Evolutionary conservation across 1,284 basidiomycete genomes (phyloP).

Genomic region (Austroboletus olivaceoglutinosus): DNA sequence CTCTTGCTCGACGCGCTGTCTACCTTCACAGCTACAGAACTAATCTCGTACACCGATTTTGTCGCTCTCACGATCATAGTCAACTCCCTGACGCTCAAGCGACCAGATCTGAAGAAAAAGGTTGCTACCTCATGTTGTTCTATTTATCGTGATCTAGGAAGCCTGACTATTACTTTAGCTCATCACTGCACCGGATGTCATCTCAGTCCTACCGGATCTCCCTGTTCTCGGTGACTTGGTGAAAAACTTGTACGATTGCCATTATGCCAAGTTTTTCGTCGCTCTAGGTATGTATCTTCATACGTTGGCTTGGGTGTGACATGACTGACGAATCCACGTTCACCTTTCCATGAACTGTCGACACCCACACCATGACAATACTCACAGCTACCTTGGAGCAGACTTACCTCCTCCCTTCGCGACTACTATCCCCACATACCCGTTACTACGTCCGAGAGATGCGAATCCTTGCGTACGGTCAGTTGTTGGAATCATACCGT

Average conservation of each 20-base stretch:
- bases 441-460: constrained; percentile 94
- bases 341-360: constrained; percentile 4
- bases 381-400: constrained; percentile 81
- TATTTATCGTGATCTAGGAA: neutral
- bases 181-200: constrained; percentile 68
- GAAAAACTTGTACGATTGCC: constrained; percentile 84
- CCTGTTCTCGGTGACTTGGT: constrained; percentile 69
- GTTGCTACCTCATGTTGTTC: constrained; percentile 39
- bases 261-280: constrained; percentile 93
- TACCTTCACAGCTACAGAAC: constrained; percentile 92
- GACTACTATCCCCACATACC: constrained; percentile 83
- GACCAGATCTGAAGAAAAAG: constrained; percentile 93
- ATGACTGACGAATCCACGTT: constrained; percentile 9
- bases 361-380: constrained; percentile 1
- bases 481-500: constrained; percentile 89
- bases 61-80: constrained; percentile 84
- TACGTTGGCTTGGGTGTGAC: neutral
- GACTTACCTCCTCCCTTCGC: constrained; percentile 82
- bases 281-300: constrained; percentile 47
- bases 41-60: constrained; percentile 90
- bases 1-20: constrained; percentile 89
- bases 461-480: constrained; percentile 92
- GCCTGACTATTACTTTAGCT: constrained; percentile 42
- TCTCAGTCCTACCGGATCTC: constrained; percentile 67
- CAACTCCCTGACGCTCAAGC: constrained; percentile 73